Evolutionary conservation across 2,329 filamentous ascomycete species (phyloP), one percentile per base, ranked within the genome.

Genomic region (Xylariaceae sp.): DNA sequence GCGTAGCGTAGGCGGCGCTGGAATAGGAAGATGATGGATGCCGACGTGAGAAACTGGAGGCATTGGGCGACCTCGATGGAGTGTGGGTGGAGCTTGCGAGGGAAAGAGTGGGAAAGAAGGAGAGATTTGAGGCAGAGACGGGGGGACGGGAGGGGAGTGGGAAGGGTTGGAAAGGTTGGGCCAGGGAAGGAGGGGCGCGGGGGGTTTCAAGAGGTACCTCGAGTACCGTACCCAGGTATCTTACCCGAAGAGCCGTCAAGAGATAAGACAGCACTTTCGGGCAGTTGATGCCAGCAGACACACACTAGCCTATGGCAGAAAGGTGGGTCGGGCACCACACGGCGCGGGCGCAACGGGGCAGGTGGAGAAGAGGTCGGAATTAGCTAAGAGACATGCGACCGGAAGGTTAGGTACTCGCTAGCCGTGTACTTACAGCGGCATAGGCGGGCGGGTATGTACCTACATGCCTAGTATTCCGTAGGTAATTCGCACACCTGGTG

Each of bases 11-110:
- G 37, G 37, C 37, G 13, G 37, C 13, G 37, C 37, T 42, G 37
- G 37, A 42, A 42, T 42, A 42, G 37, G 13, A 42, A 42, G 23
- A 30, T 4, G 23, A 30, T 30, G 23, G 23, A 30, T 30, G 23
- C 23, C 23, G 23, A 30, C 23, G 23, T 30, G 23, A 30, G 23
- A 30, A 30, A 30, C 23, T 30, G 23, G 23, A 30, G 23, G 23
- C 23, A 30, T 30, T 30, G 23, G 23, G 23, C 23, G 23, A 30
- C 23, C 17, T n/a, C 18, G 55, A 53, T 52, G 51, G 55, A 61
- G 57, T 51, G 60, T 63, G 64, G 62, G 62, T 64, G 62, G 61
- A 64, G 62, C 56, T 57, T 34, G 39, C 15, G 60, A 64, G 56
- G 54, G 56, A 59, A 55, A 58, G 60, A 55, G 53, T 60, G 62